Evolutionary conservation across 2,329 filamentous ascomycete species (phyloP).

Genomic region (Nannizzia gypsea): DNA sequence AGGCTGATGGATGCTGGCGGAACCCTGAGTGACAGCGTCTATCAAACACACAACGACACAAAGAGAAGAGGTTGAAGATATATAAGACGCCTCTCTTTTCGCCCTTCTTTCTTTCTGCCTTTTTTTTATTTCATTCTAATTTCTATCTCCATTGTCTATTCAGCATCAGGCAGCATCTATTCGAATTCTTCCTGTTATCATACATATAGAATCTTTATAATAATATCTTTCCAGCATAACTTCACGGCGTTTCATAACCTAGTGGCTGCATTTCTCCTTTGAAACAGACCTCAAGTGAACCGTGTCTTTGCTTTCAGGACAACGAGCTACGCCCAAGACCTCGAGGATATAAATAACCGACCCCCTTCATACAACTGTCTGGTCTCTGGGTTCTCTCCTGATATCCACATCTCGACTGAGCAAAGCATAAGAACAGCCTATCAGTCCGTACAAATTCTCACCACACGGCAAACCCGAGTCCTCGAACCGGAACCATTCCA

Average conservation of each 20-base stretch:
- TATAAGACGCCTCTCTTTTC: background rate
- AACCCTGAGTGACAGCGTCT: background rate
- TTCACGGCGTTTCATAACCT: background rate
- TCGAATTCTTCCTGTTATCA: background rate
- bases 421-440: too few relatives aligned
- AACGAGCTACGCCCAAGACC: background rate
- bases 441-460: too few relatives aligned
- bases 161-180: background rate
- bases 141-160: background rate
- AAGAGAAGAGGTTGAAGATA: background rate
- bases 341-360: background rate
- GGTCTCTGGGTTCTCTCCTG: background rate
- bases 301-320: background rate
- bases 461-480: background rate
- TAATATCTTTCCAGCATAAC: background rate
- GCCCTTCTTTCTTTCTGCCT: background rate
- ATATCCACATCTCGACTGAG: background rate
- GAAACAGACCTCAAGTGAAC: background rate
- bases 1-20: slow-evolving; percentile 4
- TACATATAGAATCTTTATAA: background rate
- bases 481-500: background rate
- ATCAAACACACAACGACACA: background rate
- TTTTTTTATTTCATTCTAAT: too few relatives aligned
- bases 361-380: background rate
- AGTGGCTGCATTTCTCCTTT: background rate